phyloP scores from a whole-genome alignment of 1,139 yeast species.

The Taphrina deformans region DNA sequence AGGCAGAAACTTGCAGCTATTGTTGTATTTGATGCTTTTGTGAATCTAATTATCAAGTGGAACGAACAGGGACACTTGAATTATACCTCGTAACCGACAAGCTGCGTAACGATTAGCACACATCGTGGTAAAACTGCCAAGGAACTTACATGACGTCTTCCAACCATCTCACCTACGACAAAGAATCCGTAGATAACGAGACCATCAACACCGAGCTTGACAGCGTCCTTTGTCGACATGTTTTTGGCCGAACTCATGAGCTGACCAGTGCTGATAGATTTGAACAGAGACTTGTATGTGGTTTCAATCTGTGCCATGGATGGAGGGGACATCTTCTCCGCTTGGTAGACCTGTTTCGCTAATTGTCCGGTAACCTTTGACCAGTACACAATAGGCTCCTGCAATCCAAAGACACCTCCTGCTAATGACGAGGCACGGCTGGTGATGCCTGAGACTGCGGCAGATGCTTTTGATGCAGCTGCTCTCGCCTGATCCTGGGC shows the following conservation, averaged over 20 bases:
- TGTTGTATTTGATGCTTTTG: background rate
- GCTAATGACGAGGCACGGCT: conserved; percentile 13
- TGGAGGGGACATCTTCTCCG: conserved; percentile 95
- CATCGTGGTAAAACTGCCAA: background rate
- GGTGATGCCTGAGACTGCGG: conserved; percentile 24
- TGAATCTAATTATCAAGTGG: background rate
- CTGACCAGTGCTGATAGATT: conserved; percentile 40
- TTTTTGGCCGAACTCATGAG: conserved; percentile 4
- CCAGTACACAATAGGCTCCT: conserved; percentile 60
- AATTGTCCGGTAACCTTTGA: conserved; percentile 84
- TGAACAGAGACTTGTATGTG: conserved; percentile 62
- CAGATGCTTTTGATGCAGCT: conserved; percentile 27
- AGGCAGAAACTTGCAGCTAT: background rate
- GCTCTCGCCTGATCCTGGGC: conserved; percentile 30
- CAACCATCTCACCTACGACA: conserved; percentile 92
- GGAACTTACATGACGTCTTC: conserved; percentile 61
- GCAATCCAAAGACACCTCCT: conserved; percentile 25
- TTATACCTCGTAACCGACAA: conserved; percentile 7
- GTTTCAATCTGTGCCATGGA: conserved; percentile 71
- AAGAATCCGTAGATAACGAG: conserved; percentile 88
- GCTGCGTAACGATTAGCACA: background rate
- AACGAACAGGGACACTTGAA: background rate
- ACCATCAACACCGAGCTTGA: conserved; percentile 72
- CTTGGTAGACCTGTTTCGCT: conserved; percentile 83
- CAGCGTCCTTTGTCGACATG: conserved; percentile 50